Base-by-base conservation (phyloP, 257 asterid species). In the Handroanthus guayacan region DNA sequence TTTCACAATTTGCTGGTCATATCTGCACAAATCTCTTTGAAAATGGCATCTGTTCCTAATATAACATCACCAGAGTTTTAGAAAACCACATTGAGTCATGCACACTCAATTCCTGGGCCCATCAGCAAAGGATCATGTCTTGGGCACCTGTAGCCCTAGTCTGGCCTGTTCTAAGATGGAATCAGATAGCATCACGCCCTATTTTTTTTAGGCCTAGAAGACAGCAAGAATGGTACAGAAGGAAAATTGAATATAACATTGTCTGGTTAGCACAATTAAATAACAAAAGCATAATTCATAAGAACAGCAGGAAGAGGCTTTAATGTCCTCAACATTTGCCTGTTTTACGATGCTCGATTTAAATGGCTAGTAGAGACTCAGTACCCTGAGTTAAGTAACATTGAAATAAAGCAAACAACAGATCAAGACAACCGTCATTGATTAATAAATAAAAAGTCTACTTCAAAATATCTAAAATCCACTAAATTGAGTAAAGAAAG, bases 391-490 rank as follows among this genome's bases (percentile, higher is more conserved):
- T 31, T 34, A 70, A 65, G 72, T 47, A 57, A 67, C 52, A 79
- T 56, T 57, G 76, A 75, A 75, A 48, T 62, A 25, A 8, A 68
- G 69, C 44, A 63, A 50, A 75, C 36, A 38, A 61, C 50, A 71
- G 13, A 70, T 6, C 9, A 34, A 64, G 68, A 75, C 37, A 77
- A 16, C 62, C 45, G 74, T 9, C 62, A 70, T 66, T 69, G 74
- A 75, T 66, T 25, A 43, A 50, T 13, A 74, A 62, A 43, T 67
- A 31, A 16, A 52, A 69, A 56, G 67, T 60, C 70, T 10, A 69
- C 76, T 75, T 71, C 78, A 77, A 76, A 69, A 66, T 4, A 64
- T 34, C 60, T 45, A 47, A 69, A 75, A 52, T 50, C 78, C 72
- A 69, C 70, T 58, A 81, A 79, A 63, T 58, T 69, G 48, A 71